Percentiles rank a stretch among this genome's conserved stretches.
Evolutionary conservation across 2,329 filamentous ascomycete genomes (phyloP).

Genomic region (Pseudogymnoascus sp.): DNA sequence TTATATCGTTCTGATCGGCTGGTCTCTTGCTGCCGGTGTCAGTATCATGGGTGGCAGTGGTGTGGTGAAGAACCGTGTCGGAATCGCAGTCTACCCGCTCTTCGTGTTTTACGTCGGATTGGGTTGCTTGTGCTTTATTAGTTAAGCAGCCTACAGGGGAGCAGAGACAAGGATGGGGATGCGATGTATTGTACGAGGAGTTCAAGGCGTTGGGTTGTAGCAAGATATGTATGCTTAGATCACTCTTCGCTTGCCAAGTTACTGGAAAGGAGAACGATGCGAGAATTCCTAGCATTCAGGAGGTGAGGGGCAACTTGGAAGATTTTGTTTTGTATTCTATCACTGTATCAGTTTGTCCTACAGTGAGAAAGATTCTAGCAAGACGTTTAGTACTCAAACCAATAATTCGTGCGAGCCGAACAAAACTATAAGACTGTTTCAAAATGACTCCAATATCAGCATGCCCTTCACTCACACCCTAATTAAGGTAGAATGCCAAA

Average conservation of each 20-base stretch:
- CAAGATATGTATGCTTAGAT: conserved; percentile 6
- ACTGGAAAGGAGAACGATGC: neutral
- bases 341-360: neutral
- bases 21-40: conserved; percentile 91
- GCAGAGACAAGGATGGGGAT: neutral
- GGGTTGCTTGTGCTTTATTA: conserved; percentile 95
- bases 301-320: neutral
- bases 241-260: neutral
- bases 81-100: conserved; percentile 87
- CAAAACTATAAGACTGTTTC: neutral
- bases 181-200: conserved; percentile 4
- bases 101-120: conserved; percentile 92
- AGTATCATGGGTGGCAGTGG: conserved; percentile 94
- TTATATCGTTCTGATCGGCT: conserved; percentile 79
- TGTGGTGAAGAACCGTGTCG: conserved; percentile 89
- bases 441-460: neutral
- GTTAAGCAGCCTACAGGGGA: conserved; percentile 43
- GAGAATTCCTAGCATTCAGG: neutral
- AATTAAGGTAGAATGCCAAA: neutral
- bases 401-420: neutral
- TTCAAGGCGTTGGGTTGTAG: conserved; percentile 4
- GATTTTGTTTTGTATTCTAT: neutral
- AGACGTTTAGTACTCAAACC: neutral
- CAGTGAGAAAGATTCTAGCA: neutral
- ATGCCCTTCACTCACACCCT: neutral